Base-by-base conservation (phyloP, 2,329 filamentous ascomycete species). In the Seiridium cupressi region DNA sequence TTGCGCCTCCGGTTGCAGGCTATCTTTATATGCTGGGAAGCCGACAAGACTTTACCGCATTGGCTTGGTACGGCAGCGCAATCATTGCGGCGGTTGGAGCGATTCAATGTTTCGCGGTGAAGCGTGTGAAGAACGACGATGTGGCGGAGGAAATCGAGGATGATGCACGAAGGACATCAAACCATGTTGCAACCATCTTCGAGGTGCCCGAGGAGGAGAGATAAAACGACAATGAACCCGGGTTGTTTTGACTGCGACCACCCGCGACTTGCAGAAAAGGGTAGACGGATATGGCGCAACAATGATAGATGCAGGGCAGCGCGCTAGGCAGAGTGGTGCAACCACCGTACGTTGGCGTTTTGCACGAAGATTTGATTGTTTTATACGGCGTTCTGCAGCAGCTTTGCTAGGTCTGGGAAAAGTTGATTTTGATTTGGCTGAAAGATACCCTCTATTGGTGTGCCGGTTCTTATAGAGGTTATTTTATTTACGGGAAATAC, bases 61-160 rank as follows among this genome's bases (percentile, higher is more conserved):
- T 89, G 42, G 84, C 86, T 7, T 90, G 87, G 87, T 89, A 86
- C 64, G 84, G 83, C 44, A 87, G 84, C 64, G 81, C 81, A 2
- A 55, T 84, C 5, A 80, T 85, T 18, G 87, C 87, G 2, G 64
- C 80, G 4, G 64, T 85, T 31, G 87, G 86, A 3, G 78, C 85
- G 1, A 62, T 86, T 3, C 86, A 89, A 70, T 87, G 85, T 70
- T 87, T 89, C 66, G 77, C 74, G 5, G 79, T 88, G 4, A 66
- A 73, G 66, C 70, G 78, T 38, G 68, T 68, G 5, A 62, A 58
- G 11, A 66, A 64, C 35, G 59, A 64, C 3, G 58, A 56, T 57
- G 34, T 6, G 4, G 18, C 34, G n/a, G 55, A 58, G n/a, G 55
- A 58, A 11, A 8, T 46, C 13, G 55, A 35, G 7, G 13, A 13